These are phyloP conservation scores for Plantago ovata DNA, from an alignment of 257 asterid species.

Conservation along the genomic window DNA sequence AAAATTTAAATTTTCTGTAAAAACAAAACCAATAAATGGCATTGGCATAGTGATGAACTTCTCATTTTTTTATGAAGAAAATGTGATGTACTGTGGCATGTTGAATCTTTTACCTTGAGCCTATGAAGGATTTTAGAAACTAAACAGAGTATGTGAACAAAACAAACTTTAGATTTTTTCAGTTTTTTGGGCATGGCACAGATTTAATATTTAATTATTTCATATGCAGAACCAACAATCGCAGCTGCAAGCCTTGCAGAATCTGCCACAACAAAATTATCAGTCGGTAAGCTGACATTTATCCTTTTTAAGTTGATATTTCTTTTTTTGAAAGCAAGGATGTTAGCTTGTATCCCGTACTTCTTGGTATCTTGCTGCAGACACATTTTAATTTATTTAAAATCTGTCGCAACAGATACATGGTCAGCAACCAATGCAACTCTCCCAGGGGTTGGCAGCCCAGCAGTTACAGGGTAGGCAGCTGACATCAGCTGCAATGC, in stretches of 20 bases:
- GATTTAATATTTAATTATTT: conserved; percentile 6
- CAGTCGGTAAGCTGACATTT: conserved; percentile 41
- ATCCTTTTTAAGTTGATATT: conserved; percentile 5
- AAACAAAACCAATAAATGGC: too few species aligned
- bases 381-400: conserved; percentile 15
- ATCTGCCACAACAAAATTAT: conserved; percentile 70
- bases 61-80: too few species aligned
- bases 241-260: conserved; percentile 72
- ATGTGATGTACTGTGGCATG: too few species aligned
- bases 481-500: conserved; percentile 72
- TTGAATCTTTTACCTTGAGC: too few species aligned
- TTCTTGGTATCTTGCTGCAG: conserved; percentile 10
- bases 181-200: conserved; percentile 8
- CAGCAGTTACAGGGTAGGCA: conserved; percentile 90
- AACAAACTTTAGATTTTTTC: too few species aligned
- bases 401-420: conserved; percentile 49
- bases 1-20: too few species aligned
- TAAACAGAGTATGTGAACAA: too few species aligned
- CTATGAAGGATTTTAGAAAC: too few species aligned
- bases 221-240: conserved; percentile 63
- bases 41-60: too few species aligned
- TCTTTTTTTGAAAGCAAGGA: too few species aligned
- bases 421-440: conserved; percentile 87
- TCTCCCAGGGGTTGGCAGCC: conserved; percentile 72
- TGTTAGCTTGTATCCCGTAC: conserved; percentile 14